Percentiles rank a stretch among this genome's conserved stretches.
Evolutionary conservation across 2,329 filamentous ascomycete genomes (phyloP).

Genomic region (Cladobotryum protrusum): DNA sequence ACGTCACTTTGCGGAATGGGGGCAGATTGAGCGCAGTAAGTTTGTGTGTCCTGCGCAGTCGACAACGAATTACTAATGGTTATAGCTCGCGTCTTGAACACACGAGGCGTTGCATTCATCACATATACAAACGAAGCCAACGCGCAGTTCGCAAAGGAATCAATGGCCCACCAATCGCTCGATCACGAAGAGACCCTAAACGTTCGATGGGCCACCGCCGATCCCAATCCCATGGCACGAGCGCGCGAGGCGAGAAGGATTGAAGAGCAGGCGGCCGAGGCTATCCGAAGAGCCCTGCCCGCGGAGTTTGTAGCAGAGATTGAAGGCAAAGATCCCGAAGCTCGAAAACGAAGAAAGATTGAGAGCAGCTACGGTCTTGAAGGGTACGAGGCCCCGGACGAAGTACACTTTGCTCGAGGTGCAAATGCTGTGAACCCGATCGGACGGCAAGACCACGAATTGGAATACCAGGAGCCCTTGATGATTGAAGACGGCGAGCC

Average conservation of each 20-base stretch:
- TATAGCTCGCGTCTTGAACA: conserved; percentile 71
- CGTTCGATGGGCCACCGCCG: conserved; percentile 92
- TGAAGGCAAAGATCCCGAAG: conserved; percentile 82
- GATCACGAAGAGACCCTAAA: conserved; percentile 92
- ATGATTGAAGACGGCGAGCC: conserved; percentile 53
- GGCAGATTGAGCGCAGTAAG: conserved; percentile 71
- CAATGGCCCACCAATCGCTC: conserved; percentile 90
- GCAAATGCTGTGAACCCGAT: conserved; percentile 58
- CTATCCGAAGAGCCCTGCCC: conserved; percentile 79
- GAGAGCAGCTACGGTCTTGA: conserved; percentile 84
- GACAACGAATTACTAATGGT: not conserved
- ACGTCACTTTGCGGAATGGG: conserved; percentile 95
- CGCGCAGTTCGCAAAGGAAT: conserved; percentile 85
- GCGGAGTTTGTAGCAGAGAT: conserved; percentile 90
- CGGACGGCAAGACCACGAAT: conserved; percentile 53
- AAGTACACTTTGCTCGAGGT: conserved; percentile 84
- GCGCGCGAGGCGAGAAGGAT: conserved; percentile 82
- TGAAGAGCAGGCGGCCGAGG: conserved; percentile 94
- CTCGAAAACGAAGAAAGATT: conserved; percentile 80
- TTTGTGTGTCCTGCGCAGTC: conserved; percentile 3
- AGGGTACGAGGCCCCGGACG: conserved; percentile 90
- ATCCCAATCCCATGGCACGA: conserved; percentile 92
- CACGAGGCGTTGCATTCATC: conserved; percentile 85
- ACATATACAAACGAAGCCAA: conserved; percentile 91
- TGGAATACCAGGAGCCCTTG: conserved; percentile 55